Percentiles rank a stretch among this genome's conserved stretches.
phyloP scores from a whole-genome alignment of 2,329 filamentous ascomycete species.

The Talaromyces marneffei region DNA sequence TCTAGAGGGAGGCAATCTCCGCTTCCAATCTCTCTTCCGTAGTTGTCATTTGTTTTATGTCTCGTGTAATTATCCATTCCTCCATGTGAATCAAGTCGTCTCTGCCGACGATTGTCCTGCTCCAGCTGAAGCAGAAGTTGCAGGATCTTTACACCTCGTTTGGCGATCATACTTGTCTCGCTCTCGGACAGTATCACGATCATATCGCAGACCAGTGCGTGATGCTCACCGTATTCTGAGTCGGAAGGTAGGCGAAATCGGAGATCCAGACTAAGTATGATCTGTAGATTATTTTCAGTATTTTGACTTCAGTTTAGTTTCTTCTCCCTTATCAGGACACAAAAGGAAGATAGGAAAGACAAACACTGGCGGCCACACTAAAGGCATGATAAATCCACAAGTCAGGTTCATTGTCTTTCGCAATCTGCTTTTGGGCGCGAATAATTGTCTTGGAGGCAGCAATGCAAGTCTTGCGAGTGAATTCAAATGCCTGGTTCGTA shows the following conservation, averaged over 20 bases:
- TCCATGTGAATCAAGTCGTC: neutral
- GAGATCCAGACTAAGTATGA: conserved; percentile 36
- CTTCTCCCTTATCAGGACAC: neutral
- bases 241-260: conserved; percentile 26
- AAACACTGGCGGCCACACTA: conserved; percentile 33
- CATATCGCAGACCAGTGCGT: conserved; percentile 19
- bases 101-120: neutral
- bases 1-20: neutral
- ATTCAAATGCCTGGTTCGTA: conserved; percentile 37
- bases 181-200: conserved; percentile 20
- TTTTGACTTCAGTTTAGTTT: too few relatives aligned
- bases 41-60: neutral
- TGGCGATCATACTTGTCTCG: conserved; percentile 23
- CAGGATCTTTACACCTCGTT: conserved; percentile 17
- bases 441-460: conserved; percentile 39
- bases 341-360: neutral
- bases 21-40: neutral
- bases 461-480: conserved; percentile 39
- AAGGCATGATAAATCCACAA: conserved; percentile 43
- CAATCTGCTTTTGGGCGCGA: conserved; percentile 30
- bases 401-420: conserved; percentile 35
- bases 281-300: conserved; percentile 13
- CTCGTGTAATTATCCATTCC: neutral
- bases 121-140: neutral
- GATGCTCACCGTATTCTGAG: conserved; percentile 18